phyloP scores from a whole-genome alignment of 345 rosid species.

The Brassica cretica region DNA sequence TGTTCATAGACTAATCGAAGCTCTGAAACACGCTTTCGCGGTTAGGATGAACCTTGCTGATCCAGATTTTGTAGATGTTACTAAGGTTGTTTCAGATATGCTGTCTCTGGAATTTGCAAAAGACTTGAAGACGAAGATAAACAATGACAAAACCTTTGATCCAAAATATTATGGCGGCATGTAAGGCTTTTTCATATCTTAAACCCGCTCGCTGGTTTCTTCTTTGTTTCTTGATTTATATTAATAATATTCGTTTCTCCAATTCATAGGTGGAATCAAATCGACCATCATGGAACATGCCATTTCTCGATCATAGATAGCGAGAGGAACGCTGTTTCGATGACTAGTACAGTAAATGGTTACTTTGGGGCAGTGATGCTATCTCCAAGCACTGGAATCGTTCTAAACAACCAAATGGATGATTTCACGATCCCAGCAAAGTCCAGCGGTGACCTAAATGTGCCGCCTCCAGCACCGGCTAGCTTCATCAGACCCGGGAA shows the following conservation, averaged over 20 bases:
- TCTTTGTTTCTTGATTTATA: neutral
- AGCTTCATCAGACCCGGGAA: conserved; percentile 59
- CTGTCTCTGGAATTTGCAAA: conserved; percentile 53
- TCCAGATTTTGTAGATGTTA: conserved; percentile 50
- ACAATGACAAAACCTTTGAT: conserved; percentile 56
- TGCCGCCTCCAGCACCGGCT: conserved; percentile 51
- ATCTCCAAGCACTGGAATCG: conserved; percentile 59
- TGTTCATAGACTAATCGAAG: conserved; percentile 54
- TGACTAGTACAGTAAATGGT: conserved; percentile 56
- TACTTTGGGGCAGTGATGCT: conserved; percentile 56
- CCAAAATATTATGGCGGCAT: conserved; percentile 53
- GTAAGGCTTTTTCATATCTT: conserved; percentile 28
- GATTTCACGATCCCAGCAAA: conserved; percentile 51
- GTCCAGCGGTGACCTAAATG: neutral
- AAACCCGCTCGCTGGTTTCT: neutral
- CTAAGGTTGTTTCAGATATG: conserved; percentile 55
- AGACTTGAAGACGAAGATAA: conserved; percentile 45
- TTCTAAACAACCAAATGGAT: conserved; percentile 72
- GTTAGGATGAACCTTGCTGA: conserved; percentile 72
- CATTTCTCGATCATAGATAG: conserved; percentile 58
- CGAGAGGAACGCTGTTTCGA: conserved; percentile 54
- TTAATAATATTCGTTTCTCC: neutral
- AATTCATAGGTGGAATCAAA: conserved; percentile 52
- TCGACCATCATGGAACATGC: conserved; percentile 63
- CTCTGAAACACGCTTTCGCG: conserved; percentile 64